Base-by-base conservation (phyloP, 345 rosid species). In the Ceriops zippeliana region DNA sequence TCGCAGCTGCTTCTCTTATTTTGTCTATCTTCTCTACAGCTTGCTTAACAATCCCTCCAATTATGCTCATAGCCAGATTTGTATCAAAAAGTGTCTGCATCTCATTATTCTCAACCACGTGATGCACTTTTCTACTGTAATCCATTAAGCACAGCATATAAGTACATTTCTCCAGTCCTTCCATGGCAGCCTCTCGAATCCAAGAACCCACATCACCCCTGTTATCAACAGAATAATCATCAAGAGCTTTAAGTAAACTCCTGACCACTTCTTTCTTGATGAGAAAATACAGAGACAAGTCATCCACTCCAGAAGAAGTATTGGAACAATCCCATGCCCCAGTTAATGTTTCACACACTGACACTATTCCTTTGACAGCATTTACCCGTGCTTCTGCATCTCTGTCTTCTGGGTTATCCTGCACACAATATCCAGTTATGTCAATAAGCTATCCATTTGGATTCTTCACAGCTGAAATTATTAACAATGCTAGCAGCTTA, bases 181-280 rank as follows among this genome's bases (percentile, higher is more conserved):
- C 81, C 75, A 95, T 80, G 66, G 97, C 96, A 80, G 97, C 99
- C 79, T 89, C 97, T 76, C 99, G 96, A 76, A 95, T 89, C 99
- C 99, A 95, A 63, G 97, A 95, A 73, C 99, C 97, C 47, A 91
- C 96, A 87, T 95, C 99, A 63, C 99, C 97, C 24, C 24, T 22
- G 24, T 22, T 88, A 74, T 95, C 99, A 26, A 88, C 90, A 4
- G 97, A 95, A 80, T 95, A 95, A 76, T 95, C 99, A 75, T 87
- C 82, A 62, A 95, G 92, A 80, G 99, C 96, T 83, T 73, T 83
- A 64, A 90, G 85, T 77, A 95, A 82, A 72, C 87, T 82, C 68
- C 60, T 73, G 93, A 90, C 86, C 79, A 95, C 99, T 78, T 95
- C 87, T 31, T 86, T 78, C 82, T 84, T 95, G 66, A 91, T 91